Percentiles rank a stretch among this genome's conserved stretches.
phyloP scores from a whole-genome alignment of 768 basidiomycete species.

The Hydnomerulius pinastri region DNA sequence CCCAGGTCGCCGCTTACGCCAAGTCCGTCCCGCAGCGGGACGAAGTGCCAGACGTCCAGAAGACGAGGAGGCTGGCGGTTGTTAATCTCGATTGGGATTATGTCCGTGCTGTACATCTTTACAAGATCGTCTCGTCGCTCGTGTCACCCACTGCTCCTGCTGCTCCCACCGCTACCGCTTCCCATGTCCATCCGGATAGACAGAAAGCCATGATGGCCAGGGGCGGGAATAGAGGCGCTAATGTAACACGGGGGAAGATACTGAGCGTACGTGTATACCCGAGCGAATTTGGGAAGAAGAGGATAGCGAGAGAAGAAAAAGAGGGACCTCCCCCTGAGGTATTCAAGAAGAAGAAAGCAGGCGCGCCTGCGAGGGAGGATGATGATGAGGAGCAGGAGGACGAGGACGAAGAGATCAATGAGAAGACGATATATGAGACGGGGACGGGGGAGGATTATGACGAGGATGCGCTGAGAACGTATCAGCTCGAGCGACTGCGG shows the following conservation, averaged over 20 bases:
- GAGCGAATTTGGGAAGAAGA: constrained; percentile 89
- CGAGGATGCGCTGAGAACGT: constrained; percentile 82
- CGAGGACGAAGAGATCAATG: constrained; percentile 60
- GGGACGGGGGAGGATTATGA: constrained; percentile 80
- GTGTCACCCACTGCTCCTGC: constrained; percentile 61
- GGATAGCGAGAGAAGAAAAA: constrained; percentile 82
- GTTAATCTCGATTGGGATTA: constrained; percentile 99
- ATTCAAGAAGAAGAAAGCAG: constrained; percentile 61
- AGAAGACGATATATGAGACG: constrained; percentile 63
- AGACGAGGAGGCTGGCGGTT: constrained; percentile 76
- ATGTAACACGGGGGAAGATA: constrained; percentile 62
- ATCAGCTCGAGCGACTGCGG: constrained; percentile 93
- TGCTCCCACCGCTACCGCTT: constrained; percentile 27
- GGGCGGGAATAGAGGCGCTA: constrained; percentile 5
- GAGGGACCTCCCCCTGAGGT: constrained; percentile 89
- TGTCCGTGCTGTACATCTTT: constrained; percentile 85
- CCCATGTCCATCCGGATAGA: constrained; percentile 19
- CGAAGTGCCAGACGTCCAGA: constrained; percentile 40
- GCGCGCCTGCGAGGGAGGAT: no score
- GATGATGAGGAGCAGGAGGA: no score
- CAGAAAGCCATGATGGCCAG: constrained; percentile 14
- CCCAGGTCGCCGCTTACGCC: constrained; percentile 66
- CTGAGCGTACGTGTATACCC: constrained; percentile 84
- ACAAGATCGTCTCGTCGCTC: constrained; percentile 89
- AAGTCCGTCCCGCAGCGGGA: constrained; percentile 48